phyloP scores from a whole-genome alignment of 2,329 filamentous ascomycete genomes.

The Aspergillus flavus region DNA sequence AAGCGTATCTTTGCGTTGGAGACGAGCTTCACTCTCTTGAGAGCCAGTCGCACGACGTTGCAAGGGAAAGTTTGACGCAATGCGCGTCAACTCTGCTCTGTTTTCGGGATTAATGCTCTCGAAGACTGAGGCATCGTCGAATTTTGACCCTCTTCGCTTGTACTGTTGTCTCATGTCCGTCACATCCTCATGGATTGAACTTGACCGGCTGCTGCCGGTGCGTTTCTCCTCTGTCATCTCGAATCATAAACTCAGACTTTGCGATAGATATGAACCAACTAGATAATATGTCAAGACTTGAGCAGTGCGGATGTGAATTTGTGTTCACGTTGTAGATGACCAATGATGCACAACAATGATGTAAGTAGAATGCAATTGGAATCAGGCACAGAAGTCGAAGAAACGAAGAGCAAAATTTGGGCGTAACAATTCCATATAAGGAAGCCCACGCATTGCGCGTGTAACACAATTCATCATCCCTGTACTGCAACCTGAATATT shows the following conservation, averaged over 20 bases:
- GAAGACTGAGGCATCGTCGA: slow-evolving; percentile 25
- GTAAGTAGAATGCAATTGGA: background rate
- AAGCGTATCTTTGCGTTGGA: slow-evolving; percentile 37
- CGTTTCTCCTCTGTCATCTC: slow-evolving; percentile 16
- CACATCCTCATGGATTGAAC: slow-evolving; percentile 18
- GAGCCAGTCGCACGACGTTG: slow-evolving; percentile 21
- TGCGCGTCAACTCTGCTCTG: slow-evolving; percentile 28
- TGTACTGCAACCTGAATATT: background rate
- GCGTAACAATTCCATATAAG: background rate
- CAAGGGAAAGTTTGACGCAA: slow-evolving; percentile 33
- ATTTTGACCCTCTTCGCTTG: slow-evolving; percentile 20
- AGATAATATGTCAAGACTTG: too few species aligned
- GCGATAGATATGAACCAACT: background rate
- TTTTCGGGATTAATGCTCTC: slow-evolving; percentile 31
- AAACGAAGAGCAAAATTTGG: background rate
- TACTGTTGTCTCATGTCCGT: slow-evolving; percentile 12
- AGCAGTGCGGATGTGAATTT: background rate
- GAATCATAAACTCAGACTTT: too few species aligned
- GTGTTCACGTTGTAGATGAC: background rate
- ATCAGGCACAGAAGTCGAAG: too few species aligned
- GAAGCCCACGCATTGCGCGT: background rate
- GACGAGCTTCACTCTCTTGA: slow-evolving; percentile 15
- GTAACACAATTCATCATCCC: background rate
- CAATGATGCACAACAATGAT: background rate
- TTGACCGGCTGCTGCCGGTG: slow-evolving; percentile 13